Base-by-base conservation (phyloP, 169 alveolate genomes). In the Toxoplasma gondii region DNA sequence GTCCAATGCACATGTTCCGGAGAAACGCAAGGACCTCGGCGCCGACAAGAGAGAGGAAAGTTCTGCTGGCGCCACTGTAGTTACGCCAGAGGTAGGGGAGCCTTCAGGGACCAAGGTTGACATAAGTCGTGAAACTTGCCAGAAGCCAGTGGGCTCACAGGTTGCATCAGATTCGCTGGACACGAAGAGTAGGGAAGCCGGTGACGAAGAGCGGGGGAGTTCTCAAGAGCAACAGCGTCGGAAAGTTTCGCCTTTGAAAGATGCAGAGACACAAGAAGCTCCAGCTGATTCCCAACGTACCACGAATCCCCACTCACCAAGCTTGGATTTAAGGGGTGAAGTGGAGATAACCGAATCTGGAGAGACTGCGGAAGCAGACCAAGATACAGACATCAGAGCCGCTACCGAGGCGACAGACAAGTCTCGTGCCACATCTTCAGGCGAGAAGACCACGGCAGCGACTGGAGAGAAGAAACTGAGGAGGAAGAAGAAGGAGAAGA, bases 401-500 rank as follows among this genome's bases (percentile, higher is more conserved):
- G 24, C 74, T 31, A 64, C 74, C 24, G 74, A 49, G 12, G 58
- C 22, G 58, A 12, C 4, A 49, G 24, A 16, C 7, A 64, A 16
- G 74, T 27, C 74, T 31, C n/a, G 74, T 64, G 74, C 34, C 29
- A 31, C 24, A 31, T 27, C 74, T 16, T 49, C 74, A 16, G 74
- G 74, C 86, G 86, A 78, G 86, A 34, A 69, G 39, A 27, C 86
- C 86, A 10, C 12, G 44, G 39, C 44, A 19, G 86, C 22, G 45
- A 78, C 39, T 12, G 90, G 64, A 4, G 90, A 43, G 64, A 82
- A 82, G 67, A 82, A 82, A 31, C 39, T 43, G 90, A 38, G 67
- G 67, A 82, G 41, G 90, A 43, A 43, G 90, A 39, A 82, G 67
- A 82, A 82, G 90, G 67, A 82, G 90, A 82, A 41, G 90, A 38